Conservation (phyloP, 2,329 filamentous ascomycete species). For the Aureobasidium sp. region DNA sequence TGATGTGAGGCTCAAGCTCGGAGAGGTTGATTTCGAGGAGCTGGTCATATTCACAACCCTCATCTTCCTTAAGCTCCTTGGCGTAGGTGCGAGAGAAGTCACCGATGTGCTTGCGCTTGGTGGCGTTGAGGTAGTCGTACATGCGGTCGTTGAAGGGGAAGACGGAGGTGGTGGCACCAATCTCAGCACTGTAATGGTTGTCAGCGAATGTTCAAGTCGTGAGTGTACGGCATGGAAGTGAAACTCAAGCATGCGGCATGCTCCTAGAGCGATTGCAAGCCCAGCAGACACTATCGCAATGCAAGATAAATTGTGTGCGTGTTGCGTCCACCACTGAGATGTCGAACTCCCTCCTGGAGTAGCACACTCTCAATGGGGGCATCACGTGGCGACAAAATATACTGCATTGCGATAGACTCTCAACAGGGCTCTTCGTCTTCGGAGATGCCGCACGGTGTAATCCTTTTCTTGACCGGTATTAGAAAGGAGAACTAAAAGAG, state of each 20-base stretch:
- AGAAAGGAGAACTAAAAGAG: conserved; percentile 15
- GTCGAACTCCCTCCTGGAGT: neutral
- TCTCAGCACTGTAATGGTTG: conserved; percentile 44
- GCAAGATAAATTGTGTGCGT: neutral
- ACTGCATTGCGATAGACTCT: neutral
- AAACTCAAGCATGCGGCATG: neutral
- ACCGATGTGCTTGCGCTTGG: conserved; percentile 83
- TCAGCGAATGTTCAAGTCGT: conserved; percentile 1
- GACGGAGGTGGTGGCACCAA: conserved; percentile 80
- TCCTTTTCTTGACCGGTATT: neutral
- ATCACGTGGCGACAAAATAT: neutral
- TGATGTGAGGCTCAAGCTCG: conserved; percentile 95
- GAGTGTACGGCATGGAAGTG: neutral
- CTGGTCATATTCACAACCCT: conserved; percentile 91
- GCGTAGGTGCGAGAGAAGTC: conserved; percentile 82
- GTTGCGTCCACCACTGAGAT: neutral
- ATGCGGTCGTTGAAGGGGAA: conserved; percentile 98
- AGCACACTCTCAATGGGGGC: neutral
- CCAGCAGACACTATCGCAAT: neutral
- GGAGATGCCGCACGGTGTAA: neutral
- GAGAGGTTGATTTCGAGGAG: conserved; percentile 92
- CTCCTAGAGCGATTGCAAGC: neutral
- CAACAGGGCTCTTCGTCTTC: neutral
- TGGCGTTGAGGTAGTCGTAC: conserved; percentile 90
- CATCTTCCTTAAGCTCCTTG: conserved; percentile 75